Evolutionary conservation across 2,329 filamentous ascomycete genomes (phyloP).

Genomic region (Monosporascus sp.): DNA sequence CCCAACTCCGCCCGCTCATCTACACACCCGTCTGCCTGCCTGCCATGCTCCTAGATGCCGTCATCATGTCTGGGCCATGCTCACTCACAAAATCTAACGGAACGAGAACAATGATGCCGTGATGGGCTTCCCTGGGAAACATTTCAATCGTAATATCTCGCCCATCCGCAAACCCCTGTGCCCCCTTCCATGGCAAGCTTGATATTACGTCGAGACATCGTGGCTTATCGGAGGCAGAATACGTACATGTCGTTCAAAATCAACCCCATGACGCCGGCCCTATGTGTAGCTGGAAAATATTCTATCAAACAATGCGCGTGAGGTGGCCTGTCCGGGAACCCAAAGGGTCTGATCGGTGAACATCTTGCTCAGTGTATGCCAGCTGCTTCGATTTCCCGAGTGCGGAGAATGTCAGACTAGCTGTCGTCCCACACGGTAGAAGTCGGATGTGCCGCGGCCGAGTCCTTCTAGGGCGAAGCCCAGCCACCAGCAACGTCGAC

Average conservation of each 20-base stretch:
- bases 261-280: neutral
- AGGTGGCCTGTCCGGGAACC: neutral
- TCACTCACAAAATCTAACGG: too few relatives aligned
- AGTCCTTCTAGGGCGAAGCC: constrained; percentile 39
- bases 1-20: too few relatives aligned
- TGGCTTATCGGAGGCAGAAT: neutral
- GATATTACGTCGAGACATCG: neutral
- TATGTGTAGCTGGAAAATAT: neutral
- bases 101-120: too few relatives aligned
- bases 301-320: neutral
- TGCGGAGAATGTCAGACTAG: neutral
- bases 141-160: too few relatives aligned
- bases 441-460: neutral
- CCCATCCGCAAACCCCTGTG: too few relatives aligned
- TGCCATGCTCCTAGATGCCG: too few relatives aligned
- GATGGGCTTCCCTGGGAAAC: too few relatives aligned
- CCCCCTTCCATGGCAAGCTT: too few relatives aligned
- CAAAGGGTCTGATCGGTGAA: neutral
- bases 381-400: neutral
- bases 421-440: neutral
- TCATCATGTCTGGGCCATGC: too few relatives aligned
- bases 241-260: neutral
- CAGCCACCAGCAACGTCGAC: constrained; percentile 95
- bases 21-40: too few relatives aligned
- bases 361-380: neutral